These are phyloP conservation scores for Trichoderma aggressivum DNA, from an alignment of 2,329 filamentous ascomycete genomes.

Conservation along the genomic window DNA sequence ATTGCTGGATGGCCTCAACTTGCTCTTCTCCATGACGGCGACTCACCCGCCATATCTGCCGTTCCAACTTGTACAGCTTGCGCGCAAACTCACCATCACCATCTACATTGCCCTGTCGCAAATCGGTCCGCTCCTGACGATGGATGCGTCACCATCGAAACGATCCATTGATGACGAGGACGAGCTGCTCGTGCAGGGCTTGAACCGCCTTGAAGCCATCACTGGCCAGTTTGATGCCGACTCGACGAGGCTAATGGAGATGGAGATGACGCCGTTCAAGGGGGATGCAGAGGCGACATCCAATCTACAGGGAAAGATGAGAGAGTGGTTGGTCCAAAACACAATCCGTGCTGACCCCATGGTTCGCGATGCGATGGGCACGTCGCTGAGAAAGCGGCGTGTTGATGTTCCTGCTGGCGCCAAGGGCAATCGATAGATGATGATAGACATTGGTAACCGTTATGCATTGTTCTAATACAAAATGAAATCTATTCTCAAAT, in stretches of 20 bases:
- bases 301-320: slow-evolving; percentile 64
- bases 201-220: slow-evolving; percentile 64
- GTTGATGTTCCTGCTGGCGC: slow-evolving; percentile 61
- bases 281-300: slow-evolving; percentile 64
- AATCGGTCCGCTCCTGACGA: slow-evolving; percentile 64
- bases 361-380: slow-evolving; percentile 74
- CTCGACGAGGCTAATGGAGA: slow-evolving; percentile 63
- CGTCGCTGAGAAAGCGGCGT: slow-evolving; percentile 60
- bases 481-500: neutral
- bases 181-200: slow-evolving; percentile 54
- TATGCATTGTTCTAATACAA: neutral
- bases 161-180: slow-evolving; percentile 40
- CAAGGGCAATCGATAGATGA: slow-evolving; percentile 43
- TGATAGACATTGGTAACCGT: neutral
- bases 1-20: slow-evolving; percentile 46
- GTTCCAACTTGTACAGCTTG: slow-evolving; percentile 76
- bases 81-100: slow-evolving; percentile 72
- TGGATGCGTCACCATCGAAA: slow-evolving; percentile 34
- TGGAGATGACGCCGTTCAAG: slow-evolving; percentile 78
- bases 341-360: slow-evolving; percentile 75
- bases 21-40: slow-evolving; percentile 37
- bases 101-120: slow-evolving; percentile 81
- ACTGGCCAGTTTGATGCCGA: slow-evolving; percentile 64
- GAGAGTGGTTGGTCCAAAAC: slow-evolving; percentile 85
- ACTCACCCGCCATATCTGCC: slow-evolving; percentile 66